A percentile compares a stretch with the other conserved stretches of the same genome.
phyloP scores from a whole-genome alignment of 805 yeast species.

The Pichia scutulata region DNA sequence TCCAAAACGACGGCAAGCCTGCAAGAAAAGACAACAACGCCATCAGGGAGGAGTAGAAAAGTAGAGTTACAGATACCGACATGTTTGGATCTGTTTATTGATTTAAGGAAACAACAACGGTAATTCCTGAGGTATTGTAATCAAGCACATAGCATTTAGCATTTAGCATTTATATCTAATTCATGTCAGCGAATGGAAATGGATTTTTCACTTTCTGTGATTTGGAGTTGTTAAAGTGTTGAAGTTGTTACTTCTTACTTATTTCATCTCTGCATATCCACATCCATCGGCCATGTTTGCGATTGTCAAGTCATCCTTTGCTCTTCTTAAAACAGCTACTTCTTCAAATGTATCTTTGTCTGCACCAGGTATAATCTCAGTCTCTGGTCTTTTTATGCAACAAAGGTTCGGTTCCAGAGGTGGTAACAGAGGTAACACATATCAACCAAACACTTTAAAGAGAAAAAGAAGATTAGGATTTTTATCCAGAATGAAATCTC shows the following conservation, averaged over 20 bases:
- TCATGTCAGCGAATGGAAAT: background rate
- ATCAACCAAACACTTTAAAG: constrained; percentile 86
- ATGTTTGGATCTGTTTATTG: background rate
- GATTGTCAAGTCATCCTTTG: constrained; percentile 3
- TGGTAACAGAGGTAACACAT: constrained; percentile 90
- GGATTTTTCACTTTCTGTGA: background rate
- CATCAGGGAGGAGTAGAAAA: constrained; percentile 3
- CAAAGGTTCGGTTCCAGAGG: constrained; percentile 37
- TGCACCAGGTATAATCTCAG: constrained; percentile 5
- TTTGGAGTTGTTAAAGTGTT: background rate
- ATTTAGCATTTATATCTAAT: too few relatives aligned
- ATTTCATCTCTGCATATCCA: too few relatives aligned
- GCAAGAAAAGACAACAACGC: constrained; percentile 8
- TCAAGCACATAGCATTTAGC: too few relatives aligned
- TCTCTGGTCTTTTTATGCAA: constrained; percentile 7
- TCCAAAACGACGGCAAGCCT: constrained; percentile 9
- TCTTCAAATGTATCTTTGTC: constrained; percentile 1
- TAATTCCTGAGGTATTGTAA: too few relatives aligned
- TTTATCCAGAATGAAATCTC: constrained; percentile 69
- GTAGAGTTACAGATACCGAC: background rate
- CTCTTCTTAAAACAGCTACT: background rate
- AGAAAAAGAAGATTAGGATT: constrained; percentile 89
- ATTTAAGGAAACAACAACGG: background rate
- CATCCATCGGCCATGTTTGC: background rate
- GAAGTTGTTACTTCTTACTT: background rate